These are phyloP conservation scores for Leccinum pachyderme DNA, from an alignment of 1,284 basidiomycete genomes.

Conservation along the genomic window DNA sequence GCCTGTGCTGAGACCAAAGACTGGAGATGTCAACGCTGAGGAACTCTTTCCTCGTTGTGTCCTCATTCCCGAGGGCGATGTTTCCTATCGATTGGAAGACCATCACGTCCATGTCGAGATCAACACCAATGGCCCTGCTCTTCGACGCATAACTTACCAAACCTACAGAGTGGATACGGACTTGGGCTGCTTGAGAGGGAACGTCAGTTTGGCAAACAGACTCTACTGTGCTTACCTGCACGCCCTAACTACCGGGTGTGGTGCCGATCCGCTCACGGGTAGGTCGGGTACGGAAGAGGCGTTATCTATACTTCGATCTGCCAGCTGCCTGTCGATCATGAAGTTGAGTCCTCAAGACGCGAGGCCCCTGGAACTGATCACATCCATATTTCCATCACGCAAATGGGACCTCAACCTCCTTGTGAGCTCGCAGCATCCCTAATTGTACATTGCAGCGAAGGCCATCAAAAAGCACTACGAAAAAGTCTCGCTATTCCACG, in stretches of 20 bases:
- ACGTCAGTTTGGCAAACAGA: slow-evolving; percentile 35
- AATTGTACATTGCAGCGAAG: slow-evolving; percentile 23
- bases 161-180: slow-evolving; percentile 41
- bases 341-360: slow-evolving; percentile 29
- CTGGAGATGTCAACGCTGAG: background rate
- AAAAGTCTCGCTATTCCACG: slow-evolving; percentile 14
- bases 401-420: slow-evolving; percentile 35
- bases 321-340: slow-evolving; percentile 41
- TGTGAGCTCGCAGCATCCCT: slow-evolving; percentile 32
- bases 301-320: slow-evolving; percentile 37
- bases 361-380: slow-evolving; percentile 36
- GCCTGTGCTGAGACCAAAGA: slow-evolving; percentile 2
- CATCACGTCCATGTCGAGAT: slow-evolving; percentile 32
- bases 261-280: slow-evolving; percentile 45
- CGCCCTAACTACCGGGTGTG: slow-evolving; percentile 39
- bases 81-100: slow-evolving; percentile 21
- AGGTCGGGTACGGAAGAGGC: slow-evolving; percentile 49
- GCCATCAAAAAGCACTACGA: slow-evolving; percentile 32
- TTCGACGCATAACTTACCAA: slow-evolving; percentile 27
- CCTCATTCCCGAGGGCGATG: slow-evolving; percentile 1
- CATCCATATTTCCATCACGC: slow-evolving; percentile 36
- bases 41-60: background rate
- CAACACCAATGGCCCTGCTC: slow-evolving; percentile 8
- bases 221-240: slow-evolving; percentile 46
- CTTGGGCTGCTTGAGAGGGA: slow-evolving; percentile 39